Conservation (phyloP, 495 filamentous ascomycete genomes). For the Durotheca rogersii region DNA sequence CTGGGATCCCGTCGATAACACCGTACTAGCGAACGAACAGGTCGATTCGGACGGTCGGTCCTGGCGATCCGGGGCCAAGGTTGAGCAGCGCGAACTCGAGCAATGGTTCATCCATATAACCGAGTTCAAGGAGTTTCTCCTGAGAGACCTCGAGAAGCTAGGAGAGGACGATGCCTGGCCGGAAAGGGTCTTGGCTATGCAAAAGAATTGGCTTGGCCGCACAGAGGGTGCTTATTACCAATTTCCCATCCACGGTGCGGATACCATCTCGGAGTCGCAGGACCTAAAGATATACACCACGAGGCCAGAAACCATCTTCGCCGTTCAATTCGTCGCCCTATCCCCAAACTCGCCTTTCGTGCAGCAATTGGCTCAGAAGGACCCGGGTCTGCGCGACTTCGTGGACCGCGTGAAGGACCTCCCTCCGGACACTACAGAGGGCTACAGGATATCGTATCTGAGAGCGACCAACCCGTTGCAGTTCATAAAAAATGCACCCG, state of each 20-base stretch:
- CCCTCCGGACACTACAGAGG: conserved; percentile 71
- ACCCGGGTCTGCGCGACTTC: conserved; percentile 64
- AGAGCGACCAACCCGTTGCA: conserved; percentile 66
- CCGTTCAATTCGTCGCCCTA: conserved; percentile 80
- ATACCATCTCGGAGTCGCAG: conserved; percentile 38
- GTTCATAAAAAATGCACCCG: conserved; percentile 53
- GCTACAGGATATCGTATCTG: conserved; percentile 63
- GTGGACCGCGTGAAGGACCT: conserved; percentile 61
- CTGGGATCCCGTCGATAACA: conserved; percentile 87
- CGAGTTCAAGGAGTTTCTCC: conserved; percentile 68
- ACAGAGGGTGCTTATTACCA: conserved; percentile 70
- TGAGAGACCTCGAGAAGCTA: conserved; percentile 69
- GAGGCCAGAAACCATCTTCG: conserved; percentile 78
- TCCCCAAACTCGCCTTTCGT: conserved; percentile 75
- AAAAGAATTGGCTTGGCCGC: conserved; percentile 85
- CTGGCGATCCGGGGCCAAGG: conserved; percentile 84
- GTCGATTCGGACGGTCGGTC: conserved; percentile 80
- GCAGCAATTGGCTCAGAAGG: conserved; percentile 54
- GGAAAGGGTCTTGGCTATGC: conserved; percentile 77
- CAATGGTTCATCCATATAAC: conserved; percentile 93
- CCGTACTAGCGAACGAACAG: conserved; percentile 88
- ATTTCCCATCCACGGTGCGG: conserved; percentile 55
- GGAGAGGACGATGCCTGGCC: conserved; percentile 68
- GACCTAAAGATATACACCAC: conserved; percentile 72
- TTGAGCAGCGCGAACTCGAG: conserved; percentile 75